Evolutionary conservation across 2,329 filamentous ascomycete species (phyloP).

Genomic region (Truncatella angustata): DNA sequence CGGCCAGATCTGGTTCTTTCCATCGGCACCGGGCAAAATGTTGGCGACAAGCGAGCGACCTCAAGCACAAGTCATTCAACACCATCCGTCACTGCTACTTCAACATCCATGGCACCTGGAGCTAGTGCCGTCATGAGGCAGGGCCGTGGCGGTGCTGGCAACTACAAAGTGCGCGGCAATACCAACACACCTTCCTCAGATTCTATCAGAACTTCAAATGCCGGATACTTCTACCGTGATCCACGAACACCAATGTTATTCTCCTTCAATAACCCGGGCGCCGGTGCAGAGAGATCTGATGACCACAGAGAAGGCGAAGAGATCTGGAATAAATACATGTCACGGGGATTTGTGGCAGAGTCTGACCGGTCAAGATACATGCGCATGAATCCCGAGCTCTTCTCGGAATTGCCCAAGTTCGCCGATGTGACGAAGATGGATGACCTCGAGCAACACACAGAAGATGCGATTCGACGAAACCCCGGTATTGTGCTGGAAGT

Average conservation of each 20-base stretch:
- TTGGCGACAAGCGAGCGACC: slow-evolving; percentile 21
- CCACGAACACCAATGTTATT: slow-evolving; percentile 27
- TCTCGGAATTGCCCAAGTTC: slow-evolving; percentile 25
- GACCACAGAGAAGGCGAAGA: slow-evolving; percentile 23
- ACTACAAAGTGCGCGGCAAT: slow-evolving; percentile 24
- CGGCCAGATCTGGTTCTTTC: slow-evolving; percentile 28
- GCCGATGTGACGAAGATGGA: slow-evolving; percentile 27
- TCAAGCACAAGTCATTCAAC: slow-evolving; percentile 14
- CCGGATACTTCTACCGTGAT: slow-evolving; percentile 27
- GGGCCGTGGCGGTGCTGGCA: slow-evolving; percentile 27
- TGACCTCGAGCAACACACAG: slow-evolving; percentile 22
- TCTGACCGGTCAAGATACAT: slow-evolving; percentile 20
- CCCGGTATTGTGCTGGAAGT: slow-evolving; percentile 24
- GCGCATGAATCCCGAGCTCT: slow-evolving; percentile 28
- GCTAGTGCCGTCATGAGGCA: slow-evolving; percentile 24
- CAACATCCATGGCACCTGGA: background rate
- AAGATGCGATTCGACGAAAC: slow-evolving; percentile 22
- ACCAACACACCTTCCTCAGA: slow-evolving; percentile 7
- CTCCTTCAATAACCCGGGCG: slow-evolving; percentile 26
- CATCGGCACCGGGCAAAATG: slow-evolving; percentile 26
- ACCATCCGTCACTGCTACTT: slow-evolving; percentile 18
- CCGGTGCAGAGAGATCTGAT: slow-evolving; percentile 23
- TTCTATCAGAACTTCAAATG: slow-evolving; percentile 12
- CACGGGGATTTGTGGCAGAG: slow-evolving; percentile 14
- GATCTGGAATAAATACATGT: slow-evolving; percentile 24